Evolutionary conservation across 2,329 filamentous ascomycete genomes (phyloP).

Genomic region (Fusarium floridanum): DNA sequence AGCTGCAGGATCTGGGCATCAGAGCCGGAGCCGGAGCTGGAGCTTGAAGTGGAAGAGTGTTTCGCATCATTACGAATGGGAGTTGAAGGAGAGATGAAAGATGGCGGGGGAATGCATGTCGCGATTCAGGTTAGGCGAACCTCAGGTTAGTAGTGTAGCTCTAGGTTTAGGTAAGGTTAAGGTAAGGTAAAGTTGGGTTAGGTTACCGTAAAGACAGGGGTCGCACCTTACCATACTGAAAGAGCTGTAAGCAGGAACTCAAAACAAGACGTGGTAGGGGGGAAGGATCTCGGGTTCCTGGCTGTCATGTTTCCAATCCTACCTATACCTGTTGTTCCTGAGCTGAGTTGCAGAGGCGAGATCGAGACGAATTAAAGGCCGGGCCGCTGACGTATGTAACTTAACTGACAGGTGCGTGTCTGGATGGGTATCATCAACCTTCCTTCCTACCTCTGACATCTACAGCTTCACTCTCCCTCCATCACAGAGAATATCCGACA

Average conservation of each 20-base stretch:
- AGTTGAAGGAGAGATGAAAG: conserved; percentile 24
- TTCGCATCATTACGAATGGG: conserved; percentile 31
- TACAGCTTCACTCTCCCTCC: background rate
- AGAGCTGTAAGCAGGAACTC: conserved; percentile 9
- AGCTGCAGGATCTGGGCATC: conserved; percentile 13
- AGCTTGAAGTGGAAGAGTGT: conserved; percentile 22
- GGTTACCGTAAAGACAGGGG: conserved; percentile 27
- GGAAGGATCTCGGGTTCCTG: conserved; percentile 3
- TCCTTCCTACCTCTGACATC: background rate
- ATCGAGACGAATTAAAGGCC: background rate
- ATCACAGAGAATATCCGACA: background rate
- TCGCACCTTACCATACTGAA: conserved; percentile 9
- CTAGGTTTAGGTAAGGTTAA: conserved; percentile 37
- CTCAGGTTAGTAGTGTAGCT: conserved; percentile 22
- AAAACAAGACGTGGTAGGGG: conserved; percentile 13
- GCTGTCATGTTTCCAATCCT: conserved; percentile 1
- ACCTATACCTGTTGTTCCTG: background rate
- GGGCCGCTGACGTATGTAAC: background rate
- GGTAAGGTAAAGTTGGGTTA: conserved; percentile 28
- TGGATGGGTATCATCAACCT: background rate
- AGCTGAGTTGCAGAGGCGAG: background rate
- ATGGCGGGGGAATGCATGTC: conserved; percentile 31
- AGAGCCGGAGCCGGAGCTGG: conserved; percentile 23
- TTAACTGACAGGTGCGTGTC: background rate
- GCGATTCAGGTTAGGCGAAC: conserved; percentile 38